phyloP scores from a whole-genome alignment of 1,284 basidiomycete genomes.

The Pascua guehoae region DNA sequence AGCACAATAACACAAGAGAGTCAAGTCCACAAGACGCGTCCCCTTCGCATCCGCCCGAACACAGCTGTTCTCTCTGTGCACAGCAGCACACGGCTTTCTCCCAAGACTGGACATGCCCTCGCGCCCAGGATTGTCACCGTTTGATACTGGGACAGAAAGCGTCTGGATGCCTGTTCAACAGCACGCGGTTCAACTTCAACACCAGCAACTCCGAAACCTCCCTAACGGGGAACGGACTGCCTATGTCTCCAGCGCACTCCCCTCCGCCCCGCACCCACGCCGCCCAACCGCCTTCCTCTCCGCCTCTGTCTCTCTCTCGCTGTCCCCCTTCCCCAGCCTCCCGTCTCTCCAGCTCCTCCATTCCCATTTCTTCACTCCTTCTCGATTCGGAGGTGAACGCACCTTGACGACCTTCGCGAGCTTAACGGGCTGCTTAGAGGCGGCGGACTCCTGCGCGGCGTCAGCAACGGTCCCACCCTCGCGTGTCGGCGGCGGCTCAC shows the following conservation, averaged over 20 bases:
- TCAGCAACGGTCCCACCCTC: constrained; percentile 3
- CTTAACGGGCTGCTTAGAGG: constrained; percentile 75
- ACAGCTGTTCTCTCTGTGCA: too few species aligned
- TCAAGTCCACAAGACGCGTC: not conserved
- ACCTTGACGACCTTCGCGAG: constrained; percentile 84
- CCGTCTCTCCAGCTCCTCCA: not conserved
- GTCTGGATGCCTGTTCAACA: not conserved
- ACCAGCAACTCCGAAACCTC: not conserved
- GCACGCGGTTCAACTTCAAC: not conserved
- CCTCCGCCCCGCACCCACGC: not conserved
- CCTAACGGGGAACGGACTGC: not conserved
- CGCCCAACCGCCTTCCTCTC: not conserved
- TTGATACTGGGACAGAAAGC: too few species aligned
- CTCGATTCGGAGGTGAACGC: constrained; percentile 1
- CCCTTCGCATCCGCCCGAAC: not conserved
- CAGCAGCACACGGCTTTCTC: too few species aligned
- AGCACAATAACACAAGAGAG: not conserved
- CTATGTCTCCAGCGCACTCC: not conserved
- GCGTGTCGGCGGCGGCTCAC: constrained; percentile 18
- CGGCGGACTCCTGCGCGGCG: constrained; percentile 58
- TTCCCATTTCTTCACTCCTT: not conserved
- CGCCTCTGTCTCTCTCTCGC: not conserved
- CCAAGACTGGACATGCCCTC: too few species aligned
- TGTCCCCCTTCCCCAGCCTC: not conserved
- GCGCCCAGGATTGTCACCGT: too few species aligned